phyloP scores from a whole-genome alignment of 1,284 basidiomycete species.

The Boletus sp. region DNA sequence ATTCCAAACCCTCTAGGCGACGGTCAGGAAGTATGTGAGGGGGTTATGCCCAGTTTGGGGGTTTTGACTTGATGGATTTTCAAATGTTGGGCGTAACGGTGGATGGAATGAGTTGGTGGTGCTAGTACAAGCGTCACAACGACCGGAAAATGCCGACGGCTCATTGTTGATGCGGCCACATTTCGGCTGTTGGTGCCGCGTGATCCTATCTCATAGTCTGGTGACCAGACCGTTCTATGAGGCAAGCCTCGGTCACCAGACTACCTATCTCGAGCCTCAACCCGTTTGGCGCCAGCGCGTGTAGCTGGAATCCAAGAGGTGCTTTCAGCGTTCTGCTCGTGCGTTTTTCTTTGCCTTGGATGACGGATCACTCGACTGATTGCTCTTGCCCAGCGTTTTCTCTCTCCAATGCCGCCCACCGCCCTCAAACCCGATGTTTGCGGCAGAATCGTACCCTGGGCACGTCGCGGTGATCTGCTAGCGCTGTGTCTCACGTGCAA shows the following conservation, averaged over 20 bases:
- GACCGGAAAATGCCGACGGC: neutral
- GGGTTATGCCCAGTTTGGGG: no score
- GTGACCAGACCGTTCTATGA: no score
- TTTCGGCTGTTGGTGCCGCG: constrained; percentile 5
- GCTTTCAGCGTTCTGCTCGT: neutral
- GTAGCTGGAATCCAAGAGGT: neutral
- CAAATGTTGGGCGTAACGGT: neutral
- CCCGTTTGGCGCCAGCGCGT: neutral
- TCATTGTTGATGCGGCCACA: neutral
- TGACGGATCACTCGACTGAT: neutral
- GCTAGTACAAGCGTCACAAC: neutral
- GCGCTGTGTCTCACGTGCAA: constrained; percentile 30
- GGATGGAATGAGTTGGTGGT: neutral
- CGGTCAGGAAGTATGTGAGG: no score
- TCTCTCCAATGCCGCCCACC: constrained; percentile 15
- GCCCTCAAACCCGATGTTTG: constrained; percentile 26
- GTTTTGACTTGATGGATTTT: no score
- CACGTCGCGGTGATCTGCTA: constrained; percentile 27
- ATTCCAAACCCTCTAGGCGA: no score
- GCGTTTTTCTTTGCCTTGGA: neutral
- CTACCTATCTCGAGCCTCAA: neutral
- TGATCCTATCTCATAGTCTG: neutral
- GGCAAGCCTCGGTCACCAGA: no score
- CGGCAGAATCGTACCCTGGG: constrained; percentile 28
- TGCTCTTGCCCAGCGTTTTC: neutral